These are phyloP conservation scores for Coemansia sp. DNA, from an alignment of 192 early-diverging fungal genomes.

Conservation along the genomic window DNA sequence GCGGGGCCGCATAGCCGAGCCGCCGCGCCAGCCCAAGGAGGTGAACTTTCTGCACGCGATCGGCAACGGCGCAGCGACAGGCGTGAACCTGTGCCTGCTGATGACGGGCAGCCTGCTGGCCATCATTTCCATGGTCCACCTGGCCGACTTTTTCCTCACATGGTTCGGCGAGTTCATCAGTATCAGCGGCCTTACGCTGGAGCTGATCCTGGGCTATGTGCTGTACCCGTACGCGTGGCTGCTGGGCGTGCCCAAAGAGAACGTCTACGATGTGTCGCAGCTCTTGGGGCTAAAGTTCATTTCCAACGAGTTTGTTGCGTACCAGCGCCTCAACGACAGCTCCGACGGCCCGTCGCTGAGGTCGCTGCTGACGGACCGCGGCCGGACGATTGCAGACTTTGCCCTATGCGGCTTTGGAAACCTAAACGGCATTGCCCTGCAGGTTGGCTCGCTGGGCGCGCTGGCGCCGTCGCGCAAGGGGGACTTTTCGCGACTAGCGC, in stretches of 20 bases:
- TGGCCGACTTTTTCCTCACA: slow-evolving; percentile 63
- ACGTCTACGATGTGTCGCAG: slow-evolving; percentile 55
- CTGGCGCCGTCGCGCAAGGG: slow-evolving; percentile 64
- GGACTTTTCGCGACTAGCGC: slow-evolving; percentile 65
- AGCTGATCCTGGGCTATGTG: slow-evolving; percentile 69
- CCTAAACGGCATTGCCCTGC: slow-evolving; percentile 75
- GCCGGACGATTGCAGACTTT: slow-evolving; percentile 56
- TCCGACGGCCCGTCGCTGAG: slow-evolving; percentile 10
- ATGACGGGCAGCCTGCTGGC: slow-evolving; percentile 72
- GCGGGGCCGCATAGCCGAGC: slow-evolving; percentile 56
- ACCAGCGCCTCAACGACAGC: slow-evolving; percentile 36
- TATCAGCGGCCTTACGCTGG: slow-evolving; percentile 55
- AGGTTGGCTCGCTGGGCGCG: slow-evolving; percentile 68
- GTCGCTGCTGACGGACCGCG: slow-evolving; percentile 47
- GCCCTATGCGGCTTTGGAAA: slow-evolving; percentile 88
- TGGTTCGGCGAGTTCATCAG: slow-evolving; percentile 65
- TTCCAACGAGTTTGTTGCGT: slow-evolving; percentile 89
- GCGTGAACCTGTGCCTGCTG: slow-evolving; percentile 68
- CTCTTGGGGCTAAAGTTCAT: slow-evolving; percentile 71
- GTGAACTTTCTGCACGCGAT: slow-evolving; percentile 75
- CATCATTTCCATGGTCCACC: slow-evolving; percentile 64
- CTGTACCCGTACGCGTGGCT: slow-evolving; percentile 70
- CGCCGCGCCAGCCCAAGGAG: slow-evolving; percentile 55
- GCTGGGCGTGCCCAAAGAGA: slow-evolving; percentile 56
- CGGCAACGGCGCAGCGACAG: slow-evolving; percentile 74